Conservation (phyloP, 2,329 filamentous ascomycete species). For the Hypoxylon sp. region DNA sequence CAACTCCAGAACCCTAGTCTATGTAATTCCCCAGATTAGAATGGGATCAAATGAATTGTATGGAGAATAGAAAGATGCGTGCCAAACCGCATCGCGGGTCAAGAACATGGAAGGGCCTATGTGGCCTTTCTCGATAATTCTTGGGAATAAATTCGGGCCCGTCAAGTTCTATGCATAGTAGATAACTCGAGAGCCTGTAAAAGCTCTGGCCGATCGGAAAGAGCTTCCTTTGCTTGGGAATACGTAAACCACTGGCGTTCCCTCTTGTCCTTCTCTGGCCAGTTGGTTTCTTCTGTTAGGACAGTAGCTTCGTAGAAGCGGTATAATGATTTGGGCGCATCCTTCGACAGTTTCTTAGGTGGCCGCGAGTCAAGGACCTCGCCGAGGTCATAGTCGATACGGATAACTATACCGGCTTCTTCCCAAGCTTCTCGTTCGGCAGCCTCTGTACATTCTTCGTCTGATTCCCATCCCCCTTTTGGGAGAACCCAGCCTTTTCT, state of each 20-base stretch:
- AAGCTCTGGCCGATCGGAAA: slow-evolving; percentile 86
- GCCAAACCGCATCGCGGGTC: slow-evolving; percentile 25
- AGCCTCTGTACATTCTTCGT: slow-evolving; percentile 88
- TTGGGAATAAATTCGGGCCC: slow-evolving; percentile 31
- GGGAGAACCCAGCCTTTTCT: slow-evolving; percentile 96
- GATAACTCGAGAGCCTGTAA: slow-evolving; percentile 88
- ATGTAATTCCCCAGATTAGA: slow-evolving; percentile 48
- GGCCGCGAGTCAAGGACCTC: slow-evolving; percentile 86
- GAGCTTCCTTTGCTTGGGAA: slow-evolving; percentile 80
- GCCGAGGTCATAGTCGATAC: slow-evolving; percentile 86
- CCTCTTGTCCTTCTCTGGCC: slow-evolving; percentile 95
- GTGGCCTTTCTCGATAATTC: neutral
- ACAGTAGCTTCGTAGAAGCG: slow-evolving; percentile 92
- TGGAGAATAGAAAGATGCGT: slow-evolving; percentile 32
- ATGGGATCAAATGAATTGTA: slow-evolving; percentile 42
- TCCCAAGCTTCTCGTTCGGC: slow-evolving; percentile 96
- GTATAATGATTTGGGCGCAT: slow-evolving; percentile 73
- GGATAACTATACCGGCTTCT: slow-evolving; percentile 92
- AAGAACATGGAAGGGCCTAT: slow-evolving; percentile 9
- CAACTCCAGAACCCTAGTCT: slow-evolving; percentile 53
- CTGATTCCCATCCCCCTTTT: slow-evolving; percentile 97
- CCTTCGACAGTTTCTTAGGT: slow-evolving; percentile 78
- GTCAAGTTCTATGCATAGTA: slow-evolving; percentile 69
- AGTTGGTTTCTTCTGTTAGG: slow-evolving; percentile 83
- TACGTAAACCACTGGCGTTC: slow-evolving; percentile 92